Base-by-base conservation (phyloP, 352 stramenopile species). In the Lagenidium giganteum region DNA sequence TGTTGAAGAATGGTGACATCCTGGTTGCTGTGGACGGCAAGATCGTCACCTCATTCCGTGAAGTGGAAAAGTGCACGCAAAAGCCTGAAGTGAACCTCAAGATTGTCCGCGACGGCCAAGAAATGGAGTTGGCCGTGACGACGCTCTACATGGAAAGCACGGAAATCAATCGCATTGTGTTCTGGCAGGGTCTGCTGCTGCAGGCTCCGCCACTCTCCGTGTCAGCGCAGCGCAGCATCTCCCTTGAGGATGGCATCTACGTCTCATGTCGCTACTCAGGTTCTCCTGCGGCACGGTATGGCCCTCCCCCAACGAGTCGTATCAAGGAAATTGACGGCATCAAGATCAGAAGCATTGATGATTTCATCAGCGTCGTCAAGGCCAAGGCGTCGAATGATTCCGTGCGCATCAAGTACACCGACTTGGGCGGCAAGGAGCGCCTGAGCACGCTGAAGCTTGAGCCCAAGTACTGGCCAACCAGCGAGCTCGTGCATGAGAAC, bases 111-210 rank as follows among this genome's bases (percentile, higher is more conserved):
- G 73, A 90, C 47, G 67, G 76, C 12, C 50, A 71, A 8, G 73
- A 84, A 42, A 61, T 76, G 45, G 58, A 79, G 17, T 17, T 91
- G 12, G 33, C 65, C 9, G 54, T 93, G 20, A 78, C 82, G 38
- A 80, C 77, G 11, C 50, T 86, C 33, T 65, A 67, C 28, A 64
- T 93, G 55, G 62, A 85, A 46, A 73, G 70, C 29, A 86, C 73
- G n/a, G 80, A 91, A 54, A 92, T 92, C 28, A 80, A 93, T 39
- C 75, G 85, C 25, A 80, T 96, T 23, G 64, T 96, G 33, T 83
- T 92, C 41, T 96, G 84, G 83, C 76, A 86, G 24, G 87, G 87
- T 11, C 61, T 95, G 41, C 54, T 95, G 27, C 48, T 96, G 7
- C 87, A 96, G 46, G 75, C 70, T 20, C 75, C 83, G 8, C 87